These are phyloP conservation scores for Theileria orientalis DNA, from an alignment of 169 alveolate species.

Conservation along the genomic window DNA sequence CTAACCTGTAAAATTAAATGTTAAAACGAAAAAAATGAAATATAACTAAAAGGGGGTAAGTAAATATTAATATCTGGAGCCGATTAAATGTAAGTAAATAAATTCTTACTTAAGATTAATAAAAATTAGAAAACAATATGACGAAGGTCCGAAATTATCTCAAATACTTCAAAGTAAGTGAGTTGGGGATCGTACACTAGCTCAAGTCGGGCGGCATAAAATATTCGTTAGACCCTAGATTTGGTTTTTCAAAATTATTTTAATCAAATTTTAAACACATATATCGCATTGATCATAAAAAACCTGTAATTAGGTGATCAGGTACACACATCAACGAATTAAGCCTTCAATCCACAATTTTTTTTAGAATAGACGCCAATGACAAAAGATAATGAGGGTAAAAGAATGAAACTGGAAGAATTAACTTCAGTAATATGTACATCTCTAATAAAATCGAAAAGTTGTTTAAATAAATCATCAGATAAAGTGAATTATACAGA, in stretches of 20 bases:
- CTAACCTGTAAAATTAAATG: background rate
- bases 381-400: conserved; percentile 12
- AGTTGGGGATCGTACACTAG: conserved; percentile 1
- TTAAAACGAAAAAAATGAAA: background rate
- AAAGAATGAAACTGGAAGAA: conserved; percentile 10
- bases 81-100: background rate
- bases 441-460: conserved; percentile 47
- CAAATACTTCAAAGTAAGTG: background rate
- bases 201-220: conserved; percentile 7
- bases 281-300: conserved; percentile 5
- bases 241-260: no score
- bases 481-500: background rate
- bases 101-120: background rate
- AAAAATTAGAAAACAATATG: background rate
- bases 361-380: background rate
- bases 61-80: background rate
- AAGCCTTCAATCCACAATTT: background rate
- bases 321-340: background rate
- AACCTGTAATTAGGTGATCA: background rate
- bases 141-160: conserved; percentile 9
- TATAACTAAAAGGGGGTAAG: background rate
- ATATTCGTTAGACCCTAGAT: background rate
- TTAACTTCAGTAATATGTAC: conserved; percentile 20
- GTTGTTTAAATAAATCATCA: conserved; percentile 1
- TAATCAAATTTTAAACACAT: background rate